A percentile compares a stretch with the other conserved stretches of the same genome.
phyloP scores from a whole-genome alignment of 2,329 filamentous ascomycete species.

The Davidsoniella virescens region DNA sequence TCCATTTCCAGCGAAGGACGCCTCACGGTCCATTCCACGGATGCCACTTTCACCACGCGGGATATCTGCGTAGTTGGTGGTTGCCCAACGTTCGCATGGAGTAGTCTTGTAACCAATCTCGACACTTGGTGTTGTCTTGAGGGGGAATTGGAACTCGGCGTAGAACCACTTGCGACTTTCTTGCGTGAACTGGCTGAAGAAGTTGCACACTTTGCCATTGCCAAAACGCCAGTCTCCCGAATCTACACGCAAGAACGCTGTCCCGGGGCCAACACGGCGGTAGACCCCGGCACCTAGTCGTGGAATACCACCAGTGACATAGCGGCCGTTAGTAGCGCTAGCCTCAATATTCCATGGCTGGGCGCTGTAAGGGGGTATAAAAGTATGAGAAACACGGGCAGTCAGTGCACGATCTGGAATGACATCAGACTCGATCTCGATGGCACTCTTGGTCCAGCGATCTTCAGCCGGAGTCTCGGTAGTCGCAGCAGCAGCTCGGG shows the following conservation, averaged over 20 bases:
- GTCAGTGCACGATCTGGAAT: constrained; percentile 24
- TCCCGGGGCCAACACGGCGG: constrained; percentile 21
- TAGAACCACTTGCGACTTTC: constrained; percentile 19
- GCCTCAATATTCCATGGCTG: constrained; percentile 24
- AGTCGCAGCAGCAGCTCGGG: neutral
- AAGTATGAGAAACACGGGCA: constrained; percentile 22
- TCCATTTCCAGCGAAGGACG: constrained; percentile 16
- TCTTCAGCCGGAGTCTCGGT: neutral
- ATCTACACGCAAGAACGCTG: constrained; percentile 25
- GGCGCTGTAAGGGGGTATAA: constrained; percentile 16
- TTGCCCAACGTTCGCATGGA: constrained; percentile 20
- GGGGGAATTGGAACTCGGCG: constrained; percentile 17
- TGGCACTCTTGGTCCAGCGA: constrained; percentile 15
- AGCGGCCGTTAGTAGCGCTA: constrained; percentile 18
- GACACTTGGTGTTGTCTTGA: constrained; percentile 22
- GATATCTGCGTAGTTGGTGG: constrained; percentile 19
- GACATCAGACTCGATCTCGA: constrained; percentile 24
- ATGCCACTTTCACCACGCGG: constrained; percentile 21
- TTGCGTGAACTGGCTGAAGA: constrained; percentile 21
- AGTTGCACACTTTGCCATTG: constrained; percentile 19
- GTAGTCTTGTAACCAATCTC: constrained; percentile 26
- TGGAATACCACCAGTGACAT: constrained; percentile 16
- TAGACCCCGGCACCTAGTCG: constrained; percentile 21
- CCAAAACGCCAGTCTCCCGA: constrained; percentile 25
- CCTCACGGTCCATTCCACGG: constrained; percentile 23